A percentile compares a stretch with the other conserved stretches of the same genome.
phyloP scores from a whole-genome alignment of 2,329 filamentous ascomycete genomes.

The Aspergillus pseudoterreus region DNA sequence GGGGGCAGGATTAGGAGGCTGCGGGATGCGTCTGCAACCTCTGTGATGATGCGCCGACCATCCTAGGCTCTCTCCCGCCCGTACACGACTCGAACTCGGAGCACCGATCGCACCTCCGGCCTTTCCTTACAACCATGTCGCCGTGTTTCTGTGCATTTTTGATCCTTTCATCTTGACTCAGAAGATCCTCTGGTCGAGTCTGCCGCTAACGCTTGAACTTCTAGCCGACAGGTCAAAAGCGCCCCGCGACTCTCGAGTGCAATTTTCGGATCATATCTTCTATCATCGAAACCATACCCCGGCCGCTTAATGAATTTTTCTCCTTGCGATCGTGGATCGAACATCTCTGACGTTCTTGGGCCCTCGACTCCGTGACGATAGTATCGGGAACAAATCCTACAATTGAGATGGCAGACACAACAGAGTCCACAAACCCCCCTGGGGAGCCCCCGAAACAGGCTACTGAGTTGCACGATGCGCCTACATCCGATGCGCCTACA shows the following conservation, averaged over 20 bases:
- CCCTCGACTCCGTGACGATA: background rate
- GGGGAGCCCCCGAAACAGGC: conserved; percentile 15
- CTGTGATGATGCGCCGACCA: background rate
- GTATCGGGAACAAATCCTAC: background rate
- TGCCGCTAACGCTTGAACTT: background rate
- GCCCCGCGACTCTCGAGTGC: background rate
- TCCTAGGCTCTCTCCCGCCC: background rate
- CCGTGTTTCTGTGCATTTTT: background rate
- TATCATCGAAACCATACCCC: background rate
- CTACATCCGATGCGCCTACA: background rate
- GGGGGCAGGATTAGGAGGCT: background rate
- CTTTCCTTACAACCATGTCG: background rate
- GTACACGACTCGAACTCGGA: background rate
- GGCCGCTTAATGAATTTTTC: background rate
- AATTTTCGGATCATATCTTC: background rate
- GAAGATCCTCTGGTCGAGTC: background rate
- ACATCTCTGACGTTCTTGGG: background rate
- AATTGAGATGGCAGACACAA: conserved; percentile 19
- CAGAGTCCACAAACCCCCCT: conserved; percentile 16
- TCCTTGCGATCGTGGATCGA: background rate
- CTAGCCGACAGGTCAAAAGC: background rate
- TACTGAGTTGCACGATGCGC: conserved; percentile 8
- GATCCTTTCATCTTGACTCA: background rate
- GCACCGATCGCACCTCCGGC: background rate
- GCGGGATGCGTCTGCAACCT: background rate